Base-by-base conservation (phyloP, 2,329 filamentous ascomycete species). In the Fulvia fulva region DNA sequence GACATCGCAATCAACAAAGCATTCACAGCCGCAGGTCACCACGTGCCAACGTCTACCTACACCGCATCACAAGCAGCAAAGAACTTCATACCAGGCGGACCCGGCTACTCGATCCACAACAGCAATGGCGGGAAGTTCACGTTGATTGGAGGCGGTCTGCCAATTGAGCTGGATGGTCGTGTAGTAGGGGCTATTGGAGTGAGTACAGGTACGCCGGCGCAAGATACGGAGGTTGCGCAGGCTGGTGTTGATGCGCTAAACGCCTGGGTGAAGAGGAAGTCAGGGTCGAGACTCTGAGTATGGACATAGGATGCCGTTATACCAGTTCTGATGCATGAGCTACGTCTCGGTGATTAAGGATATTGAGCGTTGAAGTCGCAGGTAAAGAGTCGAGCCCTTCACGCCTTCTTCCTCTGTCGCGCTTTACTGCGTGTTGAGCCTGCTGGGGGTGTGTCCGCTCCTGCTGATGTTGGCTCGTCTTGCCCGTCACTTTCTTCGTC, bases 1-100 rank as follows among this genome's bases (percentile, higher is more conserved):
- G 82, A 83, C 70, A 81, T 87, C 68, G 81, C 84, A 0, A 87
- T 89, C 14, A 84, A 87, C 51, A 82, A 83, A 62, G 81, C 81
- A 16, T 83, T 82, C 67, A 84, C 81, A 2, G 81, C 81, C 3
- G 80, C 81, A 1, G 81, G 81, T 16, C 81, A 83, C 69, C 73
- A 76, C 21, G 71, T 75, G 4, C 80, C 80, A 0, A 83, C 81
- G 0, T 76, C 77, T 22, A 72, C 74, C 2, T 84, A 83, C 69
- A 80, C 80, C 57, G 63, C 62, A 12, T 50, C 52, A 2, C 51
- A 58, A 25, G 57, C 56, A 1, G 62, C 62, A 0, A 81, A 82
- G 60, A 75, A 73, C 43, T 80, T 83, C 21, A 77, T 78, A 73
- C 81, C 81, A 5, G 81, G 81, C 6, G 81, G 81, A 0, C 69